Conservation (phyloP, 164 flowering plant genomes). For the Echeveria elegans region DNA sequence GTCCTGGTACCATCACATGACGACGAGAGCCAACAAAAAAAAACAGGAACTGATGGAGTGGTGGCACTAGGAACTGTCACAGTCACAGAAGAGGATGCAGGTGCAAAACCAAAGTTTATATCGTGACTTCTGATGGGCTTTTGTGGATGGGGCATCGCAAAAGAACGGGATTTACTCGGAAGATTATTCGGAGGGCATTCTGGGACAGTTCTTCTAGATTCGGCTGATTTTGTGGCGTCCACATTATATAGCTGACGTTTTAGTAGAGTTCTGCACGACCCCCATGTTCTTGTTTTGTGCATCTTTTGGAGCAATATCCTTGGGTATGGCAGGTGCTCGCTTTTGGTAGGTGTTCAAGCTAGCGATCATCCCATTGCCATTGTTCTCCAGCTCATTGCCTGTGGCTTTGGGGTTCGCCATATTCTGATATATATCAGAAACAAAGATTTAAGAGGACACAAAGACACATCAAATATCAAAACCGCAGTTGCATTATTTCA, state of each 20-base stretch:
- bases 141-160: slow-evolving; percentile 3
- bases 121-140: background rate
- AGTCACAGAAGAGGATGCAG: background rate
- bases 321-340: background rate
- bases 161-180: background rate
- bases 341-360: slow-evolving; percentile 3
- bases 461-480: background rate
- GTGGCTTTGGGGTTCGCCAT: background rate
- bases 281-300: background rate
- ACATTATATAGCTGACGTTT: background rate
- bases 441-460: background rate
- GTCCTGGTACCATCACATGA: background rate
- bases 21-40: background rate
- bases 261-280: background rate
- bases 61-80: background rate
- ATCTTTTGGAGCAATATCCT: background rate
- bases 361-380: background rate
- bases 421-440: background rate
- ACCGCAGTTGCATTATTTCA: background rate
- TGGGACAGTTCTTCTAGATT: background rate
- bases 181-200: background rate
- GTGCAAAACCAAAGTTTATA: slow-evolving; percentile 4
- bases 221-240: background rate
- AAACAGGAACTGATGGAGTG: slow-evolving; percentile 5
- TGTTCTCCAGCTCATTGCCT: background rate